These are phyloP conservation scores for Eutypa lata DNA, from an alignment of 2,329 filamentous ascomycete species.

Conservation along the genomic window DNA sequence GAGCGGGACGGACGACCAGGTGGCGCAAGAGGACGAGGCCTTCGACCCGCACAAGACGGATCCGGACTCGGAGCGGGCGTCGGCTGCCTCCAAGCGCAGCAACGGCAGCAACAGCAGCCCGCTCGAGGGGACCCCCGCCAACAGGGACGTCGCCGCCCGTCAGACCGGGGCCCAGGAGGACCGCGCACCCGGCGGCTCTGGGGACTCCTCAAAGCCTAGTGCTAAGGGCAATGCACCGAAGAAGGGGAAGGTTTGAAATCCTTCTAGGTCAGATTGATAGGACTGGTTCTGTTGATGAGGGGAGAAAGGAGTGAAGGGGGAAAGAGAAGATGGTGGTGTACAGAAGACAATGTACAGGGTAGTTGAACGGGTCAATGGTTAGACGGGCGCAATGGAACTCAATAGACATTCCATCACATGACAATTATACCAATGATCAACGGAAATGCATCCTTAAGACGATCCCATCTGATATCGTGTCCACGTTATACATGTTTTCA, in stretches of 20 bases:
- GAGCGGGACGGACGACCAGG: conserved; percentile 61
- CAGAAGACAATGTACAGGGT: neutral
- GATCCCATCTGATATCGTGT: neutral
- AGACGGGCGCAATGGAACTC: neutral
- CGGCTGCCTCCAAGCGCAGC: conserved; percentile 31
- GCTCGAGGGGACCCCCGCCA: conserved; percentile 42
- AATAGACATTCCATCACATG: neutral
- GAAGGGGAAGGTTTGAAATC: conserved; percentile 25
- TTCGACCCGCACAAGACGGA: conserved; percentile 67
- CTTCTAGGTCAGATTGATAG: too few species aligned
- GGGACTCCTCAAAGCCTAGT: conserved; percentile 31
- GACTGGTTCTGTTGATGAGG: too few species aligned
- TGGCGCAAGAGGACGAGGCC: conserved; percentile 57
- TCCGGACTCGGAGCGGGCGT: conserved; percentile 57
- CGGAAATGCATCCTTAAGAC: neutral
- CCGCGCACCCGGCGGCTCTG: conserved; percentile 28
- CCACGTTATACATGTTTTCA: too few species aligned
- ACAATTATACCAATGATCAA: neutral
- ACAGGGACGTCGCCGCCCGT: conserved; percentile 37
- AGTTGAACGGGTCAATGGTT: too few species aligned
- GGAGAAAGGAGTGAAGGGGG: neutral
- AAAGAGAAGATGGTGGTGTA: neutral
- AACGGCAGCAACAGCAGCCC: conserved; percentile 27
- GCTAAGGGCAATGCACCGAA: conserved; percentile 21
- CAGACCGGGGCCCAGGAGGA: conserved; percentile 17